Base-by-base conservation (phyloP, 2,329 filamentous ascomycete genomes). In the Verruconis gallopava region DNA sequence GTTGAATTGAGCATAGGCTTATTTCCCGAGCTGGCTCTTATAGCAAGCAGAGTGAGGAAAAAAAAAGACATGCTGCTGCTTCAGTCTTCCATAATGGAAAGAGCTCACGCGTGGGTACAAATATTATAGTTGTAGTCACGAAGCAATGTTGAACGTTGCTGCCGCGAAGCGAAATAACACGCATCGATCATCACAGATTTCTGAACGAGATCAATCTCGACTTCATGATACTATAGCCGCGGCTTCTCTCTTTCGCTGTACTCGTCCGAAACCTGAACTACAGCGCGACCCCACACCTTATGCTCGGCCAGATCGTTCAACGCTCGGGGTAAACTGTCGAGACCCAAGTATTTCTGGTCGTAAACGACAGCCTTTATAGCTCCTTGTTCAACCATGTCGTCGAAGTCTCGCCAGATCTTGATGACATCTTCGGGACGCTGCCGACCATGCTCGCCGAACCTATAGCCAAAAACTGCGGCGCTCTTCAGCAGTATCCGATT, bases 361-460 rank as follows among this genome's bases (percentile, higher is more conserved):
- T 67, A 75, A 1, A 75, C 59, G 2, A 71, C 60, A 2, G 75
- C 68, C 50, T 62, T 66, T 44, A 78, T 62, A 35, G 55, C 55
- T 1, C 67, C 68, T 4, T 49, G 56, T 9, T 66, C 57, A 5
- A 75, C 59, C 49, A 76, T 55, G 2, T 58, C 55, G 46, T 65
- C 60, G 33, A 77, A 63, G 1, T 65, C 69, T 33, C 63, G 49
- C 72, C 72, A 77, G 1, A 71, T 66, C 38, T 58, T 55, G 18
- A 62, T 53, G 21, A 65, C 67, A 42, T 69, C 62, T 20, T 60
- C 53, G 0, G 72, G 68, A 47, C 67, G 58, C 30, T 64, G 60
- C 33, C 73, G 58, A 14, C 69, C 63, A 25, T 67, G 72, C 54
- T 77, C 73, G 2, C 73, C 73, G 50, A 69, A 77, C 36, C 73